Evolutionary conservation across 441 rosid species (phyloP).

Genomic region (Corymbia citriodora): DNA sequence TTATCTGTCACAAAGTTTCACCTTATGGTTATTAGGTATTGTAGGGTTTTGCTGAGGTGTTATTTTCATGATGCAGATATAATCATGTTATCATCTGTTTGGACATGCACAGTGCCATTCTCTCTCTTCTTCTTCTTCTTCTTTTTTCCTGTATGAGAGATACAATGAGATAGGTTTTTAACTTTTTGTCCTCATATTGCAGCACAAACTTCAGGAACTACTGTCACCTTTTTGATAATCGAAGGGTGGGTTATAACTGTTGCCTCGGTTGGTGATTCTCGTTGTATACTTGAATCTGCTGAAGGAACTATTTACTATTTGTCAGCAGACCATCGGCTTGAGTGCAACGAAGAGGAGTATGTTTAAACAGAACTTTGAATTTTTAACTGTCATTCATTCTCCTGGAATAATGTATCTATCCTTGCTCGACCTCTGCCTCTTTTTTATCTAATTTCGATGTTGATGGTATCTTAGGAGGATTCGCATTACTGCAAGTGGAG

Average conservation of each 20-base stretch:
- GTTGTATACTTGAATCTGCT: conserved; percentile 93
- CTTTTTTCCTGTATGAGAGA: background rate
- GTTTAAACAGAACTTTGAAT: conserved; percentile 16
- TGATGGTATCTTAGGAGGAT: conserved; percentile 54
- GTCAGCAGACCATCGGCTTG: conserved; percentile 97
- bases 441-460: background rate
- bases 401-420: background rate
- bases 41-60: background rate
- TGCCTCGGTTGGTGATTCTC: conserved; percentile 99
- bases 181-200: conserved; percentile 13
- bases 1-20: background rate
- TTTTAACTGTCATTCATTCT: background rate
- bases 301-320: conserved; percentile 82
- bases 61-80: background rate
- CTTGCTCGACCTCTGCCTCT: background rate
- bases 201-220: conserved; percentile 94
- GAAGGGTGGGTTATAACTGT: conserved; percentile 94
- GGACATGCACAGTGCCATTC: background rate
- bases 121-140: background rate
- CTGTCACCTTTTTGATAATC: conserved; percentile 85
- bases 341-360: conserved; percentile 90
- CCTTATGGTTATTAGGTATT: background rate
- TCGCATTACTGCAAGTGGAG: conserved; percentile 94
- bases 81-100: background rate
- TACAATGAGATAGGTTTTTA: background rate